phyloP scores from a whole-genome alignment of 2,329 filamentous ascomycete species.

The Cladophialophora exuberans region DNA sequence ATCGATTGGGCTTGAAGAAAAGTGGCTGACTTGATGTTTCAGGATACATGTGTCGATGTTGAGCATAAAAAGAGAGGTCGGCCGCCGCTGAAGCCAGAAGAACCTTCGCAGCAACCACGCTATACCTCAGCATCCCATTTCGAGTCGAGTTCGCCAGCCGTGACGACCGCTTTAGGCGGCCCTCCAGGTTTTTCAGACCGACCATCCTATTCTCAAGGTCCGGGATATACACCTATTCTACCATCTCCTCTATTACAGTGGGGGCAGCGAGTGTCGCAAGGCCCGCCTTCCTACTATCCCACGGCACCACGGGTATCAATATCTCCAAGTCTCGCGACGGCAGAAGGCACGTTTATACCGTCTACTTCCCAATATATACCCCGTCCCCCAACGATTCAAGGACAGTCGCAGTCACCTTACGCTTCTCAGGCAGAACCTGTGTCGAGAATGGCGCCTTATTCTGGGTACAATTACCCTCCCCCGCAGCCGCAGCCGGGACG shows the following conservation, averaged over 20 bases:
- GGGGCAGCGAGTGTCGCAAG: slow-evolving; percentile 12
- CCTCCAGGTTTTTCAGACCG: slow-evolving; percentile 17
- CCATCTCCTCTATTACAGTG: slow-evolving; percentile 22
- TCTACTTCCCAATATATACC: slow-evolving; percentile 14
- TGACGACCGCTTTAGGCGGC: slow-evolving; percentile 12
- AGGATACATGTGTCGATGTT: slow-evolving; percentile 50
- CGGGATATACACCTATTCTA: slow-evolving; percentile 12
- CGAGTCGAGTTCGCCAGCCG: slow-evolving; percentile 13
- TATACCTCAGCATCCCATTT: slow-evolving; percentile 1
- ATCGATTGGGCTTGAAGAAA: neutral
- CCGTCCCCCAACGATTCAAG: slow-evolving; percentile 6
- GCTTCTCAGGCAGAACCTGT: slow-evolving; percentile 17
- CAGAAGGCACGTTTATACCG: slow-evolving; percentile 25
- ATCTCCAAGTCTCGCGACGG: slow-evolving; percentile 28
- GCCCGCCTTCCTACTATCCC: slow-evolving; percentile 14
- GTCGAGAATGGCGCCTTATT: slow-evolving; percentile 11
- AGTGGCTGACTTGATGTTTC: slow-evolving; percentile 17
- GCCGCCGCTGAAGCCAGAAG: slow-evolving; percentile 30
- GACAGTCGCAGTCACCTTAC: slow-evolving; percentile 13
- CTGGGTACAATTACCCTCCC: slow-evolving; percentile 24
- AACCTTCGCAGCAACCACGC: slow-evolving; percentile 16
- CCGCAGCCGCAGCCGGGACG: slow-evolving; percentile 16
- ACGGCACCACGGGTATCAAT: slow-evolving; percentile 28
- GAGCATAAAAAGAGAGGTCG: slow-evolving; percentile 49
- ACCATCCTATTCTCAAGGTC: slow-evolving; percentile 13